Percentiles rank a stretch among this genome's conserved stretches.
These are phyloP conservation scores for Trametopsis cervina DNA, from an alignment of 768 basidiomycete species.

Conservation along the genomic window DNA sequence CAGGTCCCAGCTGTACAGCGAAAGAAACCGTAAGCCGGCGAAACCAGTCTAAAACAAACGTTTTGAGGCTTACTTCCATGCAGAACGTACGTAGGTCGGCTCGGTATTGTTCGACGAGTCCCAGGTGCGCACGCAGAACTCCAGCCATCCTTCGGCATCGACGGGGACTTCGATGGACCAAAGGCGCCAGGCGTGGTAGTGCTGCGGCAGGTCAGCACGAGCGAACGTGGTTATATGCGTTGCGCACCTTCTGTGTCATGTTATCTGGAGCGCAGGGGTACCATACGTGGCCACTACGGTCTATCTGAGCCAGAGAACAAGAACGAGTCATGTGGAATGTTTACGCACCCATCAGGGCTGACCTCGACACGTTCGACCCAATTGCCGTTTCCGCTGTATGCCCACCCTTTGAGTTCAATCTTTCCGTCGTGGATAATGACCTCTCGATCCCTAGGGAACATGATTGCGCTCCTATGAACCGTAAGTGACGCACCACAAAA, in stretches of 20 bases:
- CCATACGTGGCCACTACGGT: slow-evolving; percentile 40
- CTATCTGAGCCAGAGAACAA: not conserved
- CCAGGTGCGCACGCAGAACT: slow-evolving; percentile 50
- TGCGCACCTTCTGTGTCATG: slow-evolving; percentile 39
- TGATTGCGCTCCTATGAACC: slow-evolving; percentile 38
- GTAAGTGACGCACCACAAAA: not conserved
- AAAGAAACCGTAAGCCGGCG: not conserved
- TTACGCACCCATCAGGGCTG: slow-evolving; percentile 37
- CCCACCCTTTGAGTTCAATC: slow-evolving; percentile 31
- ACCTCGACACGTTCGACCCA: slow-evolving; percentile 54
- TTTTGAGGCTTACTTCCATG: slow-evolving; percentile 40
- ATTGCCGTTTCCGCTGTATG: slow-evolving; percentile 33
- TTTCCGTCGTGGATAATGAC: slow-evolving; percentile 42
- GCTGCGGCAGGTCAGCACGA: slow-evolving; percentile 22
- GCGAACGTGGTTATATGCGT: too few relatives aligned
- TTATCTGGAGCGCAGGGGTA: slow-evolving; percentile 39
- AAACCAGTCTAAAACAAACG: not conserved
- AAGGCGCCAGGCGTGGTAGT: slow-evolving; percentile 48
- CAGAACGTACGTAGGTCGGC: slow-evolving; percentile 46
- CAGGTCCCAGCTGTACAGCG: slow-evolving; percentile 35
- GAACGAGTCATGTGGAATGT: not conserved
- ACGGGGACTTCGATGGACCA: slow-evolving; percentile 47
- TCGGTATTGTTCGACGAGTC: slow-evolving; percentile 54
- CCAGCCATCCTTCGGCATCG: slow-evolving; percentile 50
- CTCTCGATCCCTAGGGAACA: slow-evolving; percentile 36